Base-by-base conservation (phyloP, 2,329 filamentous ascomycete species). In the Colletotrichum zoysiae region DNA sequence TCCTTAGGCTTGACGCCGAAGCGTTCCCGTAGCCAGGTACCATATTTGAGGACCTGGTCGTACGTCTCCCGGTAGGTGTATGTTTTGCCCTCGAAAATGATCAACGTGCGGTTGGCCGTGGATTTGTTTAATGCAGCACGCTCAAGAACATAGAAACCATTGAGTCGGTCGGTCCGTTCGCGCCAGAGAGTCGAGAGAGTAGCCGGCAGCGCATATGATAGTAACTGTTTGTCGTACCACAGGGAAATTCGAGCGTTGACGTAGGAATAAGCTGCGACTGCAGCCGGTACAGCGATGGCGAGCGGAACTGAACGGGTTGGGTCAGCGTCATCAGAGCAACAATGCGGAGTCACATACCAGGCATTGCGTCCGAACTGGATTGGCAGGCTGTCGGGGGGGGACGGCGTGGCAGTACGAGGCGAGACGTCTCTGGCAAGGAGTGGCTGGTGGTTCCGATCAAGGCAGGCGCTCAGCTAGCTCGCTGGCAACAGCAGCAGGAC, bases 51-150 rank as follows among this genome's bases (percentile, higher is more conserved):
- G 1, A 88, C 88, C 11, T 82, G 87, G 65, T 94, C 87, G 80
- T 97, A 96, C 2, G 88, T 86, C 76, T 96, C 86, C n/a, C 88
- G 89, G 79, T 93, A 97, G 1, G 92, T 94, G 86, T 91, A 94
- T 51, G 82, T 84, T 65, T 83, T 85, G 72, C 92, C 91, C 75
- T 93, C 87, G 77, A 92, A 95, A 61, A 92, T 87, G 59, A 96
- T 80, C 72, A 92, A 90, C 2, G 84, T 78, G 35, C 85, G 84
- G 73, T 88, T 84, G n/a, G 88, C 85, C 3, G 87, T 84, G 5
- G 83, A 82, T 35, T 83, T 77, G 48, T 81, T 81, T 5, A 84
- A 84, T 1, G 93, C 94, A 65, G 87, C 83, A 51, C 87, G 82
- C 80, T 97, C 94, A 68, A 97, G 86, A 16, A 84, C 77, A 81